A percentile compares a stretch with the other conserved stretches of the same genome.
Evolutionary conservation across 2,329 filamentous ascomycete genomes (phyloP).

Genomic region (Tolypocladium paradoxum): DNA sequence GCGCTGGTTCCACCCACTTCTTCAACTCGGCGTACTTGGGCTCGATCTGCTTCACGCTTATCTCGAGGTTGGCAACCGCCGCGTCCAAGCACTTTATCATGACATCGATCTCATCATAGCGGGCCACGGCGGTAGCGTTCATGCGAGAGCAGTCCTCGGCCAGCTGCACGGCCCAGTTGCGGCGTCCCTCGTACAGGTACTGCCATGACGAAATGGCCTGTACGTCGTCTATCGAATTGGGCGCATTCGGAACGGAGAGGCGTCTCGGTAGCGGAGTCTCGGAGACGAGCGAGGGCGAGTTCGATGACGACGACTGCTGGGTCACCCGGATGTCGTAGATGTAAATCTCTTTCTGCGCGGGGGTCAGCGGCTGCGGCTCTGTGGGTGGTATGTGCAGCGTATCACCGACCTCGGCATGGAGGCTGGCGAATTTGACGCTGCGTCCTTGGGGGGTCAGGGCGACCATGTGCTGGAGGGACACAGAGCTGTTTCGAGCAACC

Average conservation of each 20-base stretch:
- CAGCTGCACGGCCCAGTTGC: constrained; percentile 65
- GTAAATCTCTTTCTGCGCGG: constrained; percentile 67
- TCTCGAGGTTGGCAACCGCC: constrained; percentile 74
- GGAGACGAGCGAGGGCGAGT: constrained; percentile 31
- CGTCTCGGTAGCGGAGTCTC: constrained; percentile 41
- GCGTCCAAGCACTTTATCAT: constrained; percentile 74
- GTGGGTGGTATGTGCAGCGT: background rate
- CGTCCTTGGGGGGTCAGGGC: constrained; percentile 77
- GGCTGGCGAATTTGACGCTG: constrained; percentile 68
- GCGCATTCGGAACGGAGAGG: constrained; percentile 53
- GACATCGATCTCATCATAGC: constrained; percentile 62
- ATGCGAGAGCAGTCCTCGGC: constrained; percentile 59
- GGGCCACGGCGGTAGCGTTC: constrained; percentile 48
- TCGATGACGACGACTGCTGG: constrained; percentile 39
- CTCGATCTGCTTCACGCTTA: constrained; percentile 61
- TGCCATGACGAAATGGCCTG: constrained; percentile 83
- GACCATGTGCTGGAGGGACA: constrained; percentile 71
- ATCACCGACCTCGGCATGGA: constrained; percentile 62
- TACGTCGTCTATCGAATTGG: constrained; percentile 73
- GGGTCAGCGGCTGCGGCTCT: background rate
- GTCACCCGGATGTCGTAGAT: constrained; percentile 79
- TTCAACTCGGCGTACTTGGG: constrained; percentile 61
- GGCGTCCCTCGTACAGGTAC: constrained; percentile 68
- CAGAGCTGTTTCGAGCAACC: constrained; percentile 63
- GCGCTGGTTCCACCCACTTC: constrained; percentile 57